Evolutionary conservation across 345 rosid genomes (phyloP).

Genomic region (Arabis hirsuta): DNA sequence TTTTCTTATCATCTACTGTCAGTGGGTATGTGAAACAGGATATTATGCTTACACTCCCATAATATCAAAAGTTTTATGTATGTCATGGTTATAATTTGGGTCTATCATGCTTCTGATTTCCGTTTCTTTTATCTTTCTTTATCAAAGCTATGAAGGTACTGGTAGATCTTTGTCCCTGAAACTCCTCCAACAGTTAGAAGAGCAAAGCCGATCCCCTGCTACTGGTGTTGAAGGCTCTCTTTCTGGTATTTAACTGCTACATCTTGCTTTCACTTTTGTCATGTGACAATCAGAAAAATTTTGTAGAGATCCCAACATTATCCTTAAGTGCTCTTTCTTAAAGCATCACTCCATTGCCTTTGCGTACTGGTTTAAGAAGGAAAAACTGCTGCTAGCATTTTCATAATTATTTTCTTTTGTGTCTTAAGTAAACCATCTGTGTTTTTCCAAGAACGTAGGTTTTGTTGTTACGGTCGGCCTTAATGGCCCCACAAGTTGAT

Average conservation of each 20-base stretch:
- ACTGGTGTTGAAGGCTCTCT: constrained; percentile 67
- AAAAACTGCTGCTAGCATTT: constrained; percentile 7
- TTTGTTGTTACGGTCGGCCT: constrained; percentile 11
- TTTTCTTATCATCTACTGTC: constrained; percentile 94
- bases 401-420: not conserved
- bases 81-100: constrained; percentile 22
- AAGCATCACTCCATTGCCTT: constrained; percentile 41
- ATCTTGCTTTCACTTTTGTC: constrained; percentile 26
- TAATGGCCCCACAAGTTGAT: not conserved
- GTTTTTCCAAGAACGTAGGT: constrained; percentile 21
- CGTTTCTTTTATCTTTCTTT: constrained; percentile 18
- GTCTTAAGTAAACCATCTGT: constrained; percentile 8
- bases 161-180: constrained; percentile 97
- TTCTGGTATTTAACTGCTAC: constrained; percentile 61
- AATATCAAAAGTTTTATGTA: not conserved
- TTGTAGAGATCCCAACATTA: constrained; percentile 21
- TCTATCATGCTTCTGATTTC: constrained; percentile 19
- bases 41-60: constrained; percentile 33
- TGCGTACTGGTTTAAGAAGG: not conserved
- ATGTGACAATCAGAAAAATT: not conserved
- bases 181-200: constrained; percentile 90
- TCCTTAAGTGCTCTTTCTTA: constrained; percentile 44
- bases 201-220: constrained; percentile 70
- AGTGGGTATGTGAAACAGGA: constrained; percentile 72
- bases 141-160: constrained; percentile 89